Evolutionary conservation across 352 stramenopile genomes (phyloP).

Genomic region (Pythium myriotylum): DNA sequence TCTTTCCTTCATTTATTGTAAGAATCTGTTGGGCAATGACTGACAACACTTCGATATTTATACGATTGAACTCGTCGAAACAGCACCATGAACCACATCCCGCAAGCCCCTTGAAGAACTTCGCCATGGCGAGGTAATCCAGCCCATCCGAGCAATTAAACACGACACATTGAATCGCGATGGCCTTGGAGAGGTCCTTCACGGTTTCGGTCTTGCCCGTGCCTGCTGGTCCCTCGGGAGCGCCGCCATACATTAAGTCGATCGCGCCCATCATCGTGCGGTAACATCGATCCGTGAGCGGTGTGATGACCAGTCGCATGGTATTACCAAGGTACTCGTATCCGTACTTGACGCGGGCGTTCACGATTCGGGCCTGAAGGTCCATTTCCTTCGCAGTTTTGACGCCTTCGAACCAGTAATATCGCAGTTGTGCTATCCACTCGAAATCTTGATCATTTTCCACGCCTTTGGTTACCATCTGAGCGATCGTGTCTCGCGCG

Average conservation of each 20-base stretch:
- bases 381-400: conserved; percentile 57
- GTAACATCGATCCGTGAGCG: conserved; percentile 89
- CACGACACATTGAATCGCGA: conserved; percentile 88
- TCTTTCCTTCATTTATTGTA: conserved; percentile 79
- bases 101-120: conserved; percentile 89
- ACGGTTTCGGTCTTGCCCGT: conserved; percentile 89
- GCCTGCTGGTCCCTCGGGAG: conserved; percentile 79
- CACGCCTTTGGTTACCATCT: conserved; percentile 91
- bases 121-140: conserved; percentile 88
- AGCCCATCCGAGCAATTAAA: conserved; percentile 85
- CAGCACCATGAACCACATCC: conserved; percentile 83
- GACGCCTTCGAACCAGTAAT: conserved; percentile 89
- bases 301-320: conserved; percentile 87
- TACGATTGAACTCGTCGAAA: conserved; percentile 90
- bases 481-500: conserved; percentile 89
- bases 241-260: conserved; percentile 86
- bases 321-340: conserved; percentile 92
- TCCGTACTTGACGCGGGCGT: conserved; percentile 85
- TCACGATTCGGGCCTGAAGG: conserved; percentile 89
- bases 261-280: conserved; percentile 90
- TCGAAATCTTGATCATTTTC: conserved; percentile 92
- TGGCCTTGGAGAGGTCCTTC: conserved; percentile 86
- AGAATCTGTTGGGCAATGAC: conserved; percentile 88
- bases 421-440: conserved; percentile 93
- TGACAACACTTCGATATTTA: conserved; percentile 42